A percentile compares a stretch with the other conserved stretches of the same genome.
These are phyloP conservation scores for Gossypium aridum DNA, from an alignment of 441 rosid genomes.

Conservation along the genomic window DNA sequence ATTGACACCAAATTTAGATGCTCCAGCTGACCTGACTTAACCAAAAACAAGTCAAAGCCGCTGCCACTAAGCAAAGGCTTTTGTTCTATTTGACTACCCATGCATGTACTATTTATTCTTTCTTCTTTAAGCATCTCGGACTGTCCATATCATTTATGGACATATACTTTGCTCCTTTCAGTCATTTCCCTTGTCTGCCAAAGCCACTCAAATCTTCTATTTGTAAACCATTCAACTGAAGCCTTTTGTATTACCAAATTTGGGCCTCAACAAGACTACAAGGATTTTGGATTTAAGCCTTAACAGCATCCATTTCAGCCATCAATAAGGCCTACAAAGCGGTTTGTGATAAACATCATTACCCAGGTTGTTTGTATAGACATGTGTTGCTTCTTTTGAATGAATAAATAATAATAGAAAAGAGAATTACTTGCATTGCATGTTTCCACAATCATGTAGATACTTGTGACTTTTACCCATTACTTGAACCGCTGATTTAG, in stretches of 20 bases:
- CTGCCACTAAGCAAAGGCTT: neutral
- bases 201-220: too few relatives aligned
- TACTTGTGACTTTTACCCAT: neutral
- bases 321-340: neutral
- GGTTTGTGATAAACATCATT: neutral
- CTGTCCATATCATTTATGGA: neutral
- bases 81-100: neutral
- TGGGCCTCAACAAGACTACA: neutral
- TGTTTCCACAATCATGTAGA: neutral
- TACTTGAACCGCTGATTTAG: neutral
- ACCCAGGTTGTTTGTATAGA: neutral
- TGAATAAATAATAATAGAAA: neutral
- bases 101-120: neutral
- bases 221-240: neutral
- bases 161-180: neutral
- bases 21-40: neutral
- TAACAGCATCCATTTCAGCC: neutral
- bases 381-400: neutral
- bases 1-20: slow-evolving; percentile 7
- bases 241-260: neutral
- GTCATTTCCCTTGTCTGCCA: neutral
- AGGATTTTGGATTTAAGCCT: neutral
- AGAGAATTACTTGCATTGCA: neutral
- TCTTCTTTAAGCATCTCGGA: neutral
- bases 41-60: neutral